Base-by-base conservation (phyloP, 257 asterid genomes). In the Anisodus acutangulus region DNA sequence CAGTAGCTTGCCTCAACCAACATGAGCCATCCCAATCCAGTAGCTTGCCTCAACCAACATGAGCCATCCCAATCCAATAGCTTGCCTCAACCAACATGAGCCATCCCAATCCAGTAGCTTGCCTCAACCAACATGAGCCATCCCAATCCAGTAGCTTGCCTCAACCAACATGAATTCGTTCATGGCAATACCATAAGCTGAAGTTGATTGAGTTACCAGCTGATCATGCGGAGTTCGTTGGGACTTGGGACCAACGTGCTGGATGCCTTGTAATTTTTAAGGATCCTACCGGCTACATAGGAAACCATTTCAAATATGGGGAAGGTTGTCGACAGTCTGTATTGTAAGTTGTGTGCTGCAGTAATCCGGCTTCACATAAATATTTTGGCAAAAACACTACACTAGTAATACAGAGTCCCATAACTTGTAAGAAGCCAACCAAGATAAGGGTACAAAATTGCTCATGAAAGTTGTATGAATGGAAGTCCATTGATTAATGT, bases 231-330 rank as follows among this genome's bases (percentile, higher is more conserved):
- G 86, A 88, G 85, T 89, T 89, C 51, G 91, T 90, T 2, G 91
- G 91, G 6, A 89, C 91, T 66, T 82, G 87, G 72, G 90, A 89
- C 86, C 91, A 89, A 69, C 90, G 91, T 37, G 90, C 91, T 22
- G 91, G 91, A 79, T 89, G 90, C 84, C 91, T 89, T 62, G 86
- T 89, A 26, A 87, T 89, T 57, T 89, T 89, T 19, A 90, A 89
- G 22, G 91, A 89, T 68, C 91, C 89, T 0, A 89, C 89, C 86
- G 0, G 90, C 87, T 45, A 85, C 91, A 0, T 22, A 87, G 81
- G 91, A 89, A 22, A 86, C 91, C 55, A 83, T 89, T 74, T 86
- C 88, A 64, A 89, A 89, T 79, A 89, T 86, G 91, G 90, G 91
- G 53, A 89, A 89, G 86, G 91, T 89, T 43, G 91, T 89, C 10